A percentile compares a stretch with the other conserved stretches of the same genome.
Conservation (phyloP, 805 yeast species). For the Myxozyma neotropica region DNA sequence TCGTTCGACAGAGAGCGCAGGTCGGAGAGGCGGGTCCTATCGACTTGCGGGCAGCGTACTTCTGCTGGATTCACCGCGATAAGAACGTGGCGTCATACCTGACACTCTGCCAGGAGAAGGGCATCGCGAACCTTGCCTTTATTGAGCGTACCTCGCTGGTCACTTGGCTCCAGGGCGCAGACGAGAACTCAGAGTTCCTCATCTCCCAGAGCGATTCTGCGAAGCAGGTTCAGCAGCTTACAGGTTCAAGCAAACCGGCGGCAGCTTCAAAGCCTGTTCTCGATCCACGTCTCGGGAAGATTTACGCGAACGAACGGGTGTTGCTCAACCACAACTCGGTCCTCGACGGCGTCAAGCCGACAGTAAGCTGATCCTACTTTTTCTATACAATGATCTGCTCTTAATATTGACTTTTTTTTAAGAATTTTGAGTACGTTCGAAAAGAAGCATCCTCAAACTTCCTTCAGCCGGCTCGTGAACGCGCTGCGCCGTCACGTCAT, state of each 20-base stretch:
- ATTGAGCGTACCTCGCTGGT: slow-evolving; percentile 82
- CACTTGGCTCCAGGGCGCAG: slow-evolving; percentile 76
- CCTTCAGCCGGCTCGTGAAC: slow-evolving; percentile 18
- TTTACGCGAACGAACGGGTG: slow-evolving; percentile 49
- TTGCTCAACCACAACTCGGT: slow-evolving; percentile 49
- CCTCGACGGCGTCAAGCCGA: slow-evolving; percentile 44
- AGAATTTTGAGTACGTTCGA: slow-evolving; percentile 43
- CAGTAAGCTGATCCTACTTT: slow-evolving; percentile 13
- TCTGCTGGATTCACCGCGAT: slow-evolving; percentile 77
- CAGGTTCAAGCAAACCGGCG: not conserved
- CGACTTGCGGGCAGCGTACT: slow-evolving; percentile 62
- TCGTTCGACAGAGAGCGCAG: slow-evolving; percentile 53
- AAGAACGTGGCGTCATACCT: slow-evolving; percentile 80
- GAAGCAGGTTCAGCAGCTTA: not conserved
- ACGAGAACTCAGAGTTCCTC: slow-evolving; percentile 43
- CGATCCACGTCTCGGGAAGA: slow-evolving; percentile 56
- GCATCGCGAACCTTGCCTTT: slow-evolving; percentile 73
- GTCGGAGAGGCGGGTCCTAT: slow-evolving; percentile 40
- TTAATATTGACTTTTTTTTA: not conserved
- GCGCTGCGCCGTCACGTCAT: slow-evolving; percentile 1
- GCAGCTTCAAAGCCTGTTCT: slow-evolving; percentile 35
- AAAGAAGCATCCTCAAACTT: slow-evolving; percentile 40
- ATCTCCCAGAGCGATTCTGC: not conserved
- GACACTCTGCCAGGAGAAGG: slow-evolving; percentile 64
- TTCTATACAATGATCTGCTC: not conserved